phyloP scores from a whole-genome alignment of 345 rosid genomes.

The Gossypium thurberi region DNA sequence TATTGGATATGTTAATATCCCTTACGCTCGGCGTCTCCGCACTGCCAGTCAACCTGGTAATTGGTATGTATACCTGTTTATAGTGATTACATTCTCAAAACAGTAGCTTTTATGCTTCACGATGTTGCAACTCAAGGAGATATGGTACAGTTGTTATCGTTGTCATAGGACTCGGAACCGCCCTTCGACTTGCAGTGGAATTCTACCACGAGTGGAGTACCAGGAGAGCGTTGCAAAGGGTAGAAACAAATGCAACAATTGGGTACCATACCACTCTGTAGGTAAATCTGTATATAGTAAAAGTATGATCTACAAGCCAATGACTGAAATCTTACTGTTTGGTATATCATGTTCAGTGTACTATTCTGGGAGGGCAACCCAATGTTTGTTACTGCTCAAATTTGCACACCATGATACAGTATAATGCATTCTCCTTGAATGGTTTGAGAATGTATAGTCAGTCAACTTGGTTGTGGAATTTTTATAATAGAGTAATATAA shows the following conservation, averaged over 20 bases:
- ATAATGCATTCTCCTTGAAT: background rate
- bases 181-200: conserved; percentile 64
- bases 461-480: background rate
- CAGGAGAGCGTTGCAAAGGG: conserved; percentile 66
- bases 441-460: background rate
- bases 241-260: conserved; percentile 46
- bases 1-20: conserved; percentile 80
- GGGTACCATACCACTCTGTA: conserved; percentile 61
- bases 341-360: conserved; percentile 14
- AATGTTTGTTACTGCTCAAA: conserved; percentile 12
- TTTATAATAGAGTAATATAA: too few relatives aligned
- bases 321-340: conserved; percentile 4
- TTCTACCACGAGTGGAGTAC: conserved; percentile 78
- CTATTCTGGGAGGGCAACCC: conserved; percentile 6
- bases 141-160: conserved; percentile 64
- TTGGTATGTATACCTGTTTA: conserved; percentile 34
- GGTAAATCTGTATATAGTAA: conserved; percentile 32
- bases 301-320: background rate
- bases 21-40: conserved; percentile 80
- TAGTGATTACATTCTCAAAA: background rate
- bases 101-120: conserved; percentile 3
- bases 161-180: conserved; percentile 88
- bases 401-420: background rate
- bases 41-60: conserved; percentile 78
- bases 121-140: conserved; percentile 6